Base-by-base conservation (phyloP, 1,284 basidiomycete species). In the Phellinidium pouzarii region DNA sequence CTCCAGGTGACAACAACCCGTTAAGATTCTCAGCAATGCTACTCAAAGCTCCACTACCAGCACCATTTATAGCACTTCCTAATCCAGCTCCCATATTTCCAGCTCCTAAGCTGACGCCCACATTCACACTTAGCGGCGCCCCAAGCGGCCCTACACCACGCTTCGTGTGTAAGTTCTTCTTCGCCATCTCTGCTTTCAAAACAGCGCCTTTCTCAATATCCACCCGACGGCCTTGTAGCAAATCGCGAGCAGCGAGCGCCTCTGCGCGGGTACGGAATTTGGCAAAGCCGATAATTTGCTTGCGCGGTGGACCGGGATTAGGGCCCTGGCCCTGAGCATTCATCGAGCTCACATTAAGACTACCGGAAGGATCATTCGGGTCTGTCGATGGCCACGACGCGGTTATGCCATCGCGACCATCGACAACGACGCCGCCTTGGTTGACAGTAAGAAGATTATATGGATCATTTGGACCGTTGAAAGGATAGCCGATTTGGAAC, bases 101-200 rank as follows among this genome's bases (percentile, higher is more conserved):
- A 17, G 31, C 50, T 41, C 56, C 25, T 66, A 50, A 22, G 64
- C 62, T 56, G 60, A 61, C 46, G 59, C 66, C 54, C 6, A 53
- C 46, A 66, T 58, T 61, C 29, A 71, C 69, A 47, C 56, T 56
- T 34, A 64, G 61, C 45, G 56, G 62, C 22, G 62, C 58, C 12
- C 71, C 66, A 1, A 69, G 65, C 9, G 80, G 79, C n/a, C 87
- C 87, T 22, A 88, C 84, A 0, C 88, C 89, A 38, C 91, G 76
- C 71, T 94, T 94, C 20, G 93, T 96, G 66, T 99, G 95, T 43
- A 99, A 68, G 65, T 99, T 98, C 80, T 99, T 99, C 82, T 99
- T 99, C 36, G 95, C 95, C 92, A 99, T 97, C 71, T 99, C 96
- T 14, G 95, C 95, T 68, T 98, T 99, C 48, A 99, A 70, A 1